Evolutionary conservation across 306 rosid genomes (phyloP), one percentile per base, ranked within the genome.

Genomic region (Erythrophleum fordii): DNA sequence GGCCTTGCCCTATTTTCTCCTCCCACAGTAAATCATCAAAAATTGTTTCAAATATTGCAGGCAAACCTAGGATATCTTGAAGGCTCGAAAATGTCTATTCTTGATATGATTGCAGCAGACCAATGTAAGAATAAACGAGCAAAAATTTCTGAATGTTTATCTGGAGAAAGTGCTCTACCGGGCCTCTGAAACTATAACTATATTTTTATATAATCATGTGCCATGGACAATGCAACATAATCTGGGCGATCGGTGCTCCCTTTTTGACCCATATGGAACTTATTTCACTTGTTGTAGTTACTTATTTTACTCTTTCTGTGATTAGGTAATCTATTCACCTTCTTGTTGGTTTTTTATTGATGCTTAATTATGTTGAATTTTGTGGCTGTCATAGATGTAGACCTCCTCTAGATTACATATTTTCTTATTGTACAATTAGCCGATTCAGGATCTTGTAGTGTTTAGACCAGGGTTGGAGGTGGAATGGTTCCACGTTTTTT

Each of bases 301-400:
- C 61, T 20, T 49, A n/a, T 65, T 69, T 66, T 53, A 76, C 31
- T 25, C 62, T 68, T 85, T 71, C 68, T 59, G 5, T 66, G 80
- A 34, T 76, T 42, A 31, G 48, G 61, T 17, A 9, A 46, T 46
- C 2, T n/a, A n/a, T 34, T 28, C 17, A 45, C 13, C 45, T 46
- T 76, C 31, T 28, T 45, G 17, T 61, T 75, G 46, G 28, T 74
- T 58, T 69, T 23, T 3, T 45, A 14, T 25, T 44, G 56, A 35
- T 55, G 17, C 18, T 44, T 70, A 48, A 46, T 46, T 42, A 46
- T 48, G 25, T 53, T 35, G 44, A 74, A 52, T 25, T 72, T 60
- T 42, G 22, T 80, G 39, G 51, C 25, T 77, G 25, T 52, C 37
- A 28, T 45, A 52, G 62, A 35, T 26, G 42, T 71, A 22, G 60